Percentiles rank a stretch among this genome's conserved stretches.
Evolutionary conservation across 192 early-diverging fungal species (phyloP).

Genomic region (Physocladia obscura): DNA sequence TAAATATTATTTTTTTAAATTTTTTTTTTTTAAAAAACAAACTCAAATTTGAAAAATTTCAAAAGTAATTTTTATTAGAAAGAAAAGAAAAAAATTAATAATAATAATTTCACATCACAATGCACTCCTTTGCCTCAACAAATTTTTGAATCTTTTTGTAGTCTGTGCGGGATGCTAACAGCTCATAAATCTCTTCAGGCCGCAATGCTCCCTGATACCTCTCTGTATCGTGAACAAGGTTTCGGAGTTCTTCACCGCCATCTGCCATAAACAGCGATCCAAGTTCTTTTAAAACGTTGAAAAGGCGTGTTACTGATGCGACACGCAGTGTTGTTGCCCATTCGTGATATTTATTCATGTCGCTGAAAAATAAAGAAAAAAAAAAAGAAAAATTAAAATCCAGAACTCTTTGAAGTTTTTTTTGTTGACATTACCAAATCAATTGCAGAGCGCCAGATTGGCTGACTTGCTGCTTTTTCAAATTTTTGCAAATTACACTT

Average conservation of each 20-base stretch:
- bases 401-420: background rate
- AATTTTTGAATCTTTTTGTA: constrained; percentile 74
- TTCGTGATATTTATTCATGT: constrained; percentile 78
- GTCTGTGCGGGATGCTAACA: constrained; percentile 73
- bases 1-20: too few species aligned
- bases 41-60: too few species aligned
- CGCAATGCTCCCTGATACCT: constrained; percentile 72
- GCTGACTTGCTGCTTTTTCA: constrained; percentile 77
- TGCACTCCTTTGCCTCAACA: constrained; percentile 68
- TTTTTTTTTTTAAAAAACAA: too few species aligned
- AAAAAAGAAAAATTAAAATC: background rate
- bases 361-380: constrained; percentile 30
- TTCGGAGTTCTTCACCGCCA: constrained; percentile 67
- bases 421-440: constrained; percentile 56
- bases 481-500: constrained; percentile 79
- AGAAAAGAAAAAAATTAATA: too few species aligned
- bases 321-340: constrained; percentile 68
- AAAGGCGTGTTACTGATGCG: constrained; percentile 65
- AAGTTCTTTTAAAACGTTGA: constrained; percentile 75
- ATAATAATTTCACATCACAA: constrained; percentile 36
- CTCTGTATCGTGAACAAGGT: constrained; percentile 73
- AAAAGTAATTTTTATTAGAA: too few species aligned
- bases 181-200: constrained; percentile 81
- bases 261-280: constrained; percentile 81
- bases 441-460: constrained; percentile 87